Base-by-base conservation (phyloP, 805 yeast species). In the Starmerella sirachaensis region DNA sequence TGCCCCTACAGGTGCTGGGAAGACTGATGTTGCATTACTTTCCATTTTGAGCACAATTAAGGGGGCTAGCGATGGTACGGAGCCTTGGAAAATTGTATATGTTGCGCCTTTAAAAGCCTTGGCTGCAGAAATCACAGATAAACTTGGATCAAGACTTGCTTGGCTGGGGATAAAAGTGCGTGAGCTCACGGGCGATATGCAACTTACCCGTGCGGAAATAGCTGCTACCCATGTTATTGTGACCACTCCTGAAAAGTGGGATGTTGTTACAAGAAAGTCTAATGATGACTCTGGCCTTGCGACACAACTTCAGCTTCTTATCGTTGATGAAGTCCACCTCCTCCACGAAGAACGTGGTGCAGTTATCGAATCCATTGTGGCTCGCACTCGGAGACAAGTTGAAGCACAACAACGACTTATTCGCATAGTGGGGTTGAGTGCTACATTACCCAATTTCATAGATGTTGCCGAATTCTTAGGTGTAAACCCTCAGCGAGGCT, bases 1-100 rank as follows among this genome's bases (percentile, higher is more conserved):
- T 72, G 95, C 96, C 0, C 96, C 96, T 1, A 86, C 96, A 0
- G 96, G 96, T 68, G 94, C 96, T 5, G 96, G 96, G 70, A 86
- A 86, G 55, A 86, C 96, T 0, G 95, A 86, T 58, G 88, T 86
- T 19, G 96, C 96, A 0, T 59, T 86, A 41, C 62, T 86, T 26
- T 66, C 95, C 0, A 75, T 86, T 45, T 62, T 86, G 36, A 88
- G 80, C 51, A 72, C 91, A 0, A 76, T 88, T 11, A 72, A 75
- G 24, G 5, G 31, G 2, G 41, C 26, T 4, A 17, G 26, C 4
- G 33, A 38, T 5, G 68, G 1, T 69, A 80, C 77, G 47, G 83
- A 78, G 48, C 88, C 78, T 43, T 91, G 88, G 60, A 91, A 91
- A 55, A 77, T 91, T 36, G 76, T 91, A 5, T 91, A 85, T 53